A percentile compares a stretch with the other conserved stretches of the same genome.
These are phyloP conservation scores for Amanita molliuscula DNA, from an alignment of 768 basidiomycete species.

Conservation along the genomic window DNA sequence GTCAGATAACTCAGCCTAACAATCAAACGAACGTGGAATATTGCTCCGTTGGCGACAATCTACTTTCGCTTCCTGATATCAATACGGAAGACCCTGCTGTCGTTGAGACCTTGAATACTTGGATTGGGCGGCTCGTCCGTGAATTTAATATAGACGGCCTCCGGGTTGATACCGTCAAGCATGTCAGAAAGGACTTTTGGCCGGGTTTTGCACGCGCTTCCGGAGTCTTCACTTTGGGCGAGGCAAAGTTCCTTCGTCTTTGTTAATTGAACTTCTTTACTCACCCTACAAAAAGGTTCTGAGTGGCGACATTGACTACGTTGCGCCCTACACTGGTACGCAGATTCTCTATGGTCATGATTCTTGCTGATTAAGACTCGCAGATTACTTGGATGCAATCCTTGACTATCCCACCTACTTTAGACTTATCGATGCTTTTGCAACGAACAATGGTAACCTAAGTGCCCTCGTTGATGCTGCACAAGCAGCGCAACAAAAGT, in stretches of 20 bases:
- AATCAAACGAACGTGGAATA: constrained; percentile 48
- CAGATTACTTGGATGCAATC: constrained; percentile 43
- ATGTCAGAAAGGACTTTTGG: constrained; percentile 62
- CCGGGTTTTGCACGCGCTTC: constrained; percentile 47
- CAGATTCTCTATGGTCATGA: neutral
- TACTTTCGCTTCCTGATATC: constrained; percentile 57
- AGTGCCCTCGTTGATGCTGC: constrained; percentile 17
- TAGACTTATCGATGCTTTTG: constrained; percentile 40
- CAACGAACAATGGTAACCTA: constrained; percentile 43
- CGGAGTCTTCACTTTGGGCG: constrained; percentile 65
- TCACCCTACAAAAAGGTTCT: constrained; percentile 12
- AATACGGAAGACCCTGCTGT: constrained; percentile 58
- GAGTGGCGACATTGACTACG: constrained; percentile 17
- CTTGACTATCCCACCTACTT: constrained; percentile 54
- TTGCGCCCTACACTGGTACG: constrained; percentile 28
- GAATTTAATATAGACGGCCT: constrained; percentile 59
- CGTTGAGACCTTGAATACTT: constrained; percentile 40
- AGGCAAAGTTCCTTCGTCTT: constrained; percentile 28
- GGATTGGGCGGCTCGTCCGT: constrained; percentile 48
- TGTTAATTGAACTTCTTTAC: neutral
- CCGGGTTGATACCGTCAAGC: constrained; percentile 54
- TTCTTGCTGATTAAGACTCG: neutral
- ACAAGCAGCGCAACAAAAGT: constrained; percentile 29
- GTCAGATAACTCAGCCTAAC: constrained; percentile 50
- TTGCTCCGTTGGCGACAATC: constrained; percentile 68